Evolutionary conservation across 2,329 filamentous ascomycete genomes (phyloP).

Genomic region (Raffaelea albimanens): DNA sequence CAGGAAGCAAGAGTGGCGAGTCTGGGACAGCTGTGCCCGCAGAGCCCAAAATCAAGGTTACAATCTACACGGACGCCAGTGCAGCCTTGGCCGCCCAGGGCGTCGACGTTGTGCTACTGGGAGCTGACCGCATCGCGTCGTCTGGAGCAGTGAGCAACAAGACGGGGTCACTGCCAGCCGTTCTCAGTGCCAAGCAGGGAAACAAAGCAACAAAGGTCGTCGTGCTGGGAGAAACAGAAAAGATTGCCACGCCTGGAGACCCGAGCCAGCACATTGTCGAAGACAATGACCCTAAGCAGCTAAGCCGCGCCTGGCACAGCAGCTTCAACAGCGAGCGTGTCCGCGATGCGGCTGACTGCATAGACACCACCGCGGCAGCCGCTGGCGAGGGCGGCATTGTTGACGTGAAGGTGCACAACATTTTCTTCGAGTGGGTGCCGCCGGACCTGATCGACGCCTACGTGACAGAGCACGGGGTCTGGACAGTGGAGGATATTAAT

Average conservation of each 20-base stretch:
- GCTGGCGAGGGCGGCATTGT: constrained; percentile 3
- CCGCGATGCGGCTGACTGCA: constrained; percentile 10
- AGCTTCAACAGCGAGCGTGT: constrained; percentile 16
- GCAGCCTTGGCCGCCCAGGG: constrained; percentile 40
- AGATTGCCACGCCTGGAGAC: constrained; percentile 40
- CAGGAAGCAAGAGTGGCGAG: not conserved
- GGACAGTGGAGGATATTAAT: constrained; percentile 27
- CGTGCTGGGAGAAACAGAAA: constrained; percentile 51
- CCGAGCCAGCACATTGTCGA: constrained; percentile 35
- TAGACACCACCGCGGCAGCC: not conserved
- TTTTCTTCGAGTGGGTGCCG: constrained; percentile 55
- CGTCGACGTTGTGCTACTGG: constrained; percentile 52
- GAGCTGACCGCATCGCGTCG: constrained; percentile 52
- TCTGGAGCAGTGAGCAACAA: constrained; percentile 57
- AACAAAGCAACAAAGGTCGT: constrained; percentile 30
- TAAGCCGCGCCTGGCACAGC: constrained; percentile 36
- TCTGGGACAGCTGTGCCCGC: constrained; percentile 6
- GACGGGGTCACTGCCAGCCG: constrained; percentile 50
- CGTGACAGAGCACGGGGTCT: constrained; percentile 43
- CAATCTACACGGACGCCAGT: constrained; percentile 50
- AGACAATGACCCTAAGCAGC: constrained; percentile 42
- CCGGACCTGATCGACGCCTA: constrained; percentile 40
- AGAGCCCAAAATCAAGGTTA: constrained; percentile 36
- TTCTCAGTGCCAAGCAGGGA: constrained; percentile 37
- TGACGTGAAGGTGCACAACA: constrained; percentile 30